phyloP scores from a whole-genome alignment of 371 early-diverging fungal genomes.

The Rhizopus delemar region DNA sequence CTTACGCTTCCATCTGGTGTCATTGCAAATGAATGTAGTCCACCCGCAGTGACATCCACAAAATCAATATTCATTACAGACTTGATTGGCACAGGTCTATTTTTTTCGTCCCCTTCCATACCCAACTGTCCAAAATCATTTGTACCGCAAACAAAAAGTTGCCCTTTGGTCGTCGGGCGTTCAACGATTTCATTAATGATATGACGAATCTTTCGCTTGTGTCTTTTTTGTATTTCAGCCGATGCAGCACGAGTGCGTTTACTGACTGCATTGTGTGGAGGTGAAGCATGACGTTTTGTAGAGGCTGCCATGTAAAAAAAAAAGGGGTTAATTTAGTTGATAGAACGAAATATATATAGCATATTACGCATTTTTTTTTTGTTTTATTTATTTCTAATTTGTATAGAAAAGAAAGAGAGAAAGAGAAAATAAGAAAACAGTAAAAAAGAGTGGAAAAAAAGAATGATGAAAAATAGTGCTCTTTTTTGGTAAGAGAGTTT shows the following conservation, averaged over 20 bases:
- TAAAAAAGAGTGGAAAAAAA: too few species aligned
- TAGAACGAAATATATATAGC: neutral
- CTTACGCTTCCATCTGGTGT: slow-evolving; percentile 72
- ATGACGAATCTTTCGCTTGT: neutral
- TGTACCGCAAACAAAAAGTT: slow-evolving; percentile 90
- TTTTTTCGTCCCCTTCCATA: slow-evolving; percentile 82
- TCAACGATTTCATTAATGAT: slow-evolving; percentile 23
- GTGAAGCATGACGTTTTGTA: neutral
- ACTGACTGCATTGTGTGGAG: neutral
- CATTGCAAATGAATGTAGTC: slow-evolving; percentile 87
- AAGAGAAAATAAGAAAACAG: too few species aligned
- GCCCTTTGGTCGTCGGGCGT: slow-evolving; percentile 48
- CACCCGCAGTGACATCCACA: slow-evolving; percentile 83
- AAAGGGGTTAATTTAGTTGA: neutral
- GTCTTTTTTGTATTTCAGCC: neutral
- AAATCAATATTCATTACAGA: slow-evolving; percentile 67
- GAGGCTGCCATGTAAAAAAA: neutral
- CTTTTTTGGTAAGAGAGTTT: too few species aligned
- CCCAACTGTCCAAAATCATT: slow-evolving; percentile 98
- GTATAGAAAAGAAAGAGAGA: too few species aligned
- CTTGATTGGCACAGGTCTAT: slow-evolving; percentile 71
- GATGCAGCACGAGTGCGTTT: neutral
- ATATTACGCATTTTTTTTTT: too few species aligned
- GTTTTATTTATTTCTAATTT: too few species aligned
- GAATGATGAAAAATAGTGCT: too few species aligned